These are phyloP conservation scores for Cryptococcus sp. DNA, from an alignment of 1,284 basidiomycete genomes.

Conservation along the genomic window DNA sequence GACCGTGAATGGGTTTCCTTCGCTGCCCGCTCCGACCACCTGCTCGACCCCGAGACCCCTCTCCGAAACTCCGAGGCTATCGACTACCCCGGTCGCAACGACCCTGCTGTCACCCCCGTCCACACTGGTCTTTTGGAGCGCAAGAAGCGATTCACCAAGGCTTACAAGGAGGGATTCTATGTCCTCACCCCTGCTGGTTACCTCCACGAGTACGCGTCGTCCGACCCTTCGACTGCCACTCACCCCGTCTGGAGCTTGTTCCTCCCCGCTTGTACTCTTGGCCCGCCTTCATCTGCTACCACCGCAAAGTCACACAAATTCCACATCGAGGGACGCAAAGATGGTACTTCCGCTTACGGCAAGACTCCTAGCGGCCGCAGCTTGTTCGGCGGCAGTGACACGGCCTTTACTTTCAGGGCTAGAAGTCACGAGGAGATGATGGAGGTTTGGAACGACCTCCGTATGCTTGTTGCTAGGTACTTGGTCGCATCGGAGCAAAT, in stretches of 20 bases:
- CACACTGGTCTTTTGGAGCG: conserved; percentile 91
- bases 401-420: conserved; percentile 88
- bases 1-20: conserved; percentile 98
- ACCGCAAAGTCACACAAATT: conserved; percentile 86
- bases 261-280: conserved; percentile 92
- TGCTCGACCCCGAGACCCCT: conserved; percentile 95
- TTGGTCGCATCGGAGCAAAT: conserved; percentile 92
- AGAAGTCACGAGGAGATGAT: conserved; percentile 95
- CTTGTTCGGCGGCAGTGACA: conserved; percentile 57
- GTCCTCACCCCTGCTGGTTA: conserved; percentile 95
- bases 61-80: conserved; percentile 78
- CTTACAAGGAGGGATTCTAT: conserved; percentile 86
- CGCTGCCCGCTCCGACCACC: conserved; percentile 88
- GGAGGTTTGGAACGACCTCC: conserved; percentile 99
- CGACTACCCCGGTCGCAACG: conserved; percentile 89
- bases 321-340: conserved; percentile 91
- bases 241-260: conserved; percentile 86
- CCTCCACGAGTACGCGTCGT: conserved; percentile 84
- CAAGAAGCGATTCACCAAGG: conserved; percentile 94
- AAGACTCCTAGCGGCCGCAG: conserved; percentile 66
- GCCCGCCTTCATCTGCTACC: conserved; percentile 75
- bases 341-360: conserved; percentile 57
- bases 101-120: conserved; percentile 82
- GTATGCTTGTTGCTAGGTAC: conserved; percentile 95
- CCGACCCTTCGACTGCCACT: conserved; percentile 68